Base-by-base conservation (phyloP, 2,329 filamentous ascomycete genomes). In the Aspergillus intermedius region DNA sequence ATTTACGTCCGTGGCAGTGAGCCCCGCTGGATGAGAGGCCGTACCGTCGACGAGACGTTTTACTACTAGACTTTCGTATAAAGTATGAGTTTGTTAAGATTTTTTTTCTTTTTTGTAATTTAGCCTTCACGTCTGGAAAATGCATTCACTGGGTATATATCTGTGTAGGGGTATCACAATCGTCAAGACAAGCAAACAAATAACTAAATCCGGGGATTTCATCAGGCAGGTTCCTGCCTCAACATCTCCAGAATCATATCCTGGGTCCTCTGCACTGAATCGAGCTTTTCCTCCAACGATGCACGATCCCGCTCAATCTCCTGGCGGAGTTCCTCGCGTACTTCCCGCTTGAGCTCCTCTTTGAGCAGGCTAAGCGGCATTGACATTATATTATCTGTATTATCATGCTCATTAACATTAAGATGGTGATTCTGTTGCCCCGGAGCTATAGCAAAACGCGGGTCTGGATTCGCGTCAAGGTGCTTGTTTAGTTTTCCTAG, bases 1-100 rank as follows among this genome's bases (percentile, higher is more conserved):
- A 95, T 96, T 70, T 97, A 95, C 74, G 90, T 91, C 63, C 79
- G 79, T 57, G 91, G 91, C 59, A 86, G 81, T 53, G 91, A 96
- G 82, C 91, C 91, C 49, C 76, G 83, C 65, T 95, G 86, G 78
- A 81, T 95, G 75, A 83, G 91, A 62, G 91, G 91, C 61, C 82
- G 91, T 54, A 90, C 86, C 51, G 80, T 86, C 47, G 91, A 97
- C 66, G 93, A 97, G 86, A 91, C 90, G 75, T 93, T 84, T 76
- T 96, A 86, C 74, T 85, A 84, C 69, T 76, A 77, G 66, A 70
- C 62, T 5, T 19, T 19, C 7, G 17, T 19, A 40, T 40, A 40
- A 17, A 40, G 10, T 35, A 23, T 35, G 10, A 23, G 19, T 44
- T 42, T 21, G 22, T 19, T 25, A 19, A 30, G 5, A 17, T 63